Conservation (phyloP, 768 basidiomycete genomes). For the Russula ochroleuca region DNA sequence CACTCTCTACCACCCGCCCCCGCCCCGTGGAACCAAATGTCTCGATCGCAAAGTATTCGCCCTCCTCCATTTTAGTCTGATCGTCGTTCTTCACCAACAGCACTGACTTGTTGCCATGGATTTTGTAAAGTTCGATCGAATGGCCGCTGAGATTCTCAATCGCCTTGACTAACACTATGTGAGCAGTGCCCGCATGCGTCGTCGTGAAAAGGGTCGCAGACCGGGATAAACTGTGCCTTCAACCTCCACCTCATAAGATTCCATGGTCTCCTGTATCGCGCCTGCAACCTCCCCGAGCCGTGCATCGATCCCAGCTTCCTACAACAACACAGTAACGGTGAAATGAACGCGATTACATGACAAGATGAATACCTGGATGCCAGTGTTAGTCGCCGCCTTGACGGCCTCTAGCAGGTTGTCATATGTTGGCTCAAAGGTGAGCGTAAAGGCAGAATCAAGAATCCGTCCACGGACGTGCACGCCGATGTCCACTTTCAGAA, state of each 20-base stretch:
- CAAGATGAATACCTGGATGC: slow-evolving; percentile 56
- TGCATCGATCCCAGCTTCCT: slow-evolving; percentile 97
- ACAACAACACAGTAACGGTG: slow-evolving; percentile 1
- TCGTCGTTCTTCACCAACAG: slow-evolving; percentile 86
- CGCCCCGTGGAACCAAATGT: slow-evolving; percentile 98
- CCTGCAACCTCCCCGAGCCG: slow-evolving; percentile 89
- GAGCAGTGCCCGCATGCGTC: slow-evolving; percentile 18
- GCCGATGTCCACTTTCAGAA: slow-evolving; percentile 95
- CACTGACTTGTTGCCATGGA: slow-evolving; percentile 92
- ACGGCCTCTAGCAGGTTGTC: slow-evolving; percentile 87
- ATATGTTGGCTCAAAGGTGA: slow-evolving; percentile 85
- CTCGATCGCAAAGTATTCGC: slow-evolving; percentile 98
- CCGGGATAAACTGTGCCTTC: slow-evolving; percentile 78
- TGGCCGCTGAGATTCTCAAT: slow-evolving; percentile 95
- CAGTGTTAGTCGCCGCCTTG: slow-evolving; percentile 90
- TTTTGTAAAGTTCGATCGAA: slow-evolving; percentile 83
- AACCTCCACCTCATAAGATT: slow-evolving; percentile 96
- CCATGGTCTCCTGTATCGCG: slow-evolving; percentile 97
- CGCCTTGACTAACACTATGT: slow-evolving; percentile 65
- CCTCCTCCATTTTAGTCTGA: slow-evolving; percentile 97
- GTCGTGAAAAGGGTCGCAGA: slow-evolving; percentile 32
- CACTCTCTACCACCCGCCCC: slow-evolving; percentile 80
- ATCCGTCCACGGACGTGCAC: slow-evolving; percentile 98
- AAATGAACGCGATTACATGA: slow-evolving; percentile 6
- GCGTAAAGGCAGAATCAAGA: slow-evolving; percentile 91